Percentiles rank a stretch among this genome's conserved stretches.
These are phyloP conservation scores for Somion occarium DNA, from an alignment of 1,284 basidiomycete genomes.

Conservation along the genomic window DNA sequence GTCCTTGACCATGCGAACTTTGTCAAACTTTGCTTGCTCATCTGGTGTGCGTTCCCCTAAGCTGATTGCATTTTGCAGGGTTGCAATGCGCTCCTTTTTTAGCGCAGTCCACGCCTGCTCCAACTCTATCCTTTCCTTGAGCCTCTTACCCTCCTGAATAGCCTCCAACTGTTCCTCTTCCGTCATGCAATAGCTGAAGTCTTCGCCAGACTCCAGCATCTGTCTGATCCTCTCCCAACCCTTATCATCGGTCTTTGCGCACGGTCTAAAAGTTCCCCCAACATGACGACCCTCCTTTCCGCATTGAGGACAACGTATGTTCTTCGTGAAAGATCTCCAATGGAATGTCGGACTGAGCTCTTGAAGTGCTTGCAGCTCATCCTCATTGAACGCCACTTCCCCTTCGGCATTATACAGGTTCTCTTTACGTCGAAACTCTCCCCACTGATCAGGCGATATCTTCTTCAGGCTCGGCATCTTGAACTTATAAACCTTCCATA, in stretches of 20 bases:
- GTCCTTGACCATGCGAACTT: neutral
- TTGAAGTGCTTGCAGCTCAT: neutral
- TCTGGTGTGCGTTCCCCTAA: neutral
- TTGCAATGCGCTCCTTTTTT: neutral
- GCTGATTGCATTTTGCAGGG: neutral
- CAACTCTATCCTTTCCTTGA: neutral
- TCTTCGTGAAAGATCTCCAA: neutral
- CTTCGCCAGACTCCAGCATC: constrained; percentile 7
- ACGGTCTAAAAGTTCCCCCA: constrained; percentile 10
- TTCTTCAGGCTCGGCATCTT: neutral
- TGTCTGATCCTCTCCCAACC: constrained; percentile 7
- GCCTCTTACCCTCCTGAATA: constrained; percentile 1
- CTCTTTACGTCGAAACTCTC: neutral
- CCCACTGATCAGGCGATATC: neutral
- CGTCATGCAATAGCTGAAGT: constrained; percentile 9
- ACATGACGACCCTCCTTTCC: constrained; percentile 7
- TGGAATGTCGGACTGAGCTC: neutral
- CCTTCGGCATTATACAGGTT: neutral
- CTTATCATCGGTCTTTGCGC: constrained; percentile 6
- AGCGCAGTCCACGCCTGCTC: neutral
- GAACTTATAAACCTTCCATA: constrained; percentile 4
- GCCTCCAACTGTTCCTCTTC: constrained; percentile 6
- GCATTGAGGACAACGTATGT: constrained; percentile 10
- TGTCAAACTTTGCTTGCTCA: neutral
- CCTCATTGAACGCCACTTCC: neutral